Base-by-base conservation (phyloP, 2,329 filamentous ascomycete species). In the Bertia moriformis region DNA sequence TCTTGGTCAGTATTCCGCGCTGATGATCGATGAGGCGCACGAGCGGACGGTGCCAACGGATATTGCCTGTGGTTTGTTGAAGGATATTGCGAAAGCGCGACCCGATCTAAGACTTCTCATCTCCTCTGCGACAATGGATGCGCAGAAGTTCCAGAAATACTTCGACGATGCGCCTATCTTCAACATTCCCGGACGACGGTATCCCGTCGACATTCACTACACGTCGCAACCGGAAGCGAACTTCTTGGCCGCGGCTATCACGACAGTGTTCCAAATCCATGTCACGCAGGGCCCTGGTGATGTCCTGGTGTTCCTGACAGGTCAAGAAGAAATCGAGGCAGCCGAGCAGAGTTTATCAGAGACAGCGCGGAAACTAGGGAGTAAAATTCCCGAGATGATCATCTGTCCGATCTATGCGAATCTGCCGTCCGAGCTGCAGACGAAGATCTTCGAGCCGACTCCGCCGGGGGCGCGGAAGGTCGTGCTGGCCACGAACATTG, bases 11-110 rank as follows among this genome's bases (percentile, higher is more conserved):
- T 96, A 96, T 49, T 83, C 84, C 4, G 84, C 80, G 12, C 61
- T 98, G 45, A 95, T 98, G 80, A 89, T 98, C 41, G 91, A 98
- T 54, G 91, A 98, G 56, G 91, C 91, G 0, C 91, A 98, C 71
- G 91, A 98, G 56, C 71, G 91, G 47, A 94, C 86, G 0, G 71
- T 96, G 1, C 78, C 86, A 39, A 94, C 89, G 0, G 91, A 98
- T 57, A 88, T 98, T 41, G 60, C 95, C 4, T 72, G 94, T 42
- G 86, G 84, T 10, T 60, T 98, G 22, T 69, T 94, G 41, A 95
- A 95, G 52, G 89, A 96, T 60, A 71, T 96, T 44, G 79, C 84
- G 0, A 71, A 83, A 43, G 83, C 83, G 39, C 67, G 91, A 32
- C 84, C 82, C 3, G 89, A 96, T 44, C 61, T 98, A 39, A 93